Evolutionary conservation across 2,329 filamentous ascomycete species (phyloP).

Genomic region (Xylaria sp.): DNA sequence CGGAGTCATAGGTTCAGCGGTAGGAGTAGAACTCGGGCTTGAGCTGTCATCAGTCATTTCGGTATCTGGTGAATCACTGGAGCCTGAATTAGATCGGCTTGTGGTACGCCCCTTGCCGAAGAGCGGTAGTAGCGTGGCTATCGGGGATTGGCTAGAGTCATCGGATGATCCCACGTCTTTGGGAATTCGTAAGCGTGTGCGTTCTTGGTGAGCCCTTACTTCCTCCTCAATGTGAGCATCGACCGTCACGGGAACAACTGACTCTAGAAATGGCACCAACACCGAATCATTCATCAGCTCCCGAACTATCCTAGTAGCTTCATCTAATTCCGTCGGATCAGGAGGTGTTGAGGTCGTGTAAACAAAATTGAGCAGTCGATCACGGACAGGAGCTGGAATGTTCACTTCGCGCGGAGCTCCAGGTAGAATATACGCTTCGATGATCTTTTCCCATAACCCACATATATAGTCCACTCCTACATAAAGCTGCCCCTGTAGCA

Average conservation of each 20-base stretch:
- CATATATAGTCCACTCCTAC: conserved; percentile 74
- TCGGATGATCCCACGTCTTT: conserved; percentile 52
- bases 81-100: conserved; percentile 57
- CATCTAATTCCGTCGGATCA: conserved; percentile 78
- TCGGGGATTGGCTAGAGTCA: conserved; percentile 58
- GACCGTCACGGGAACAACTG: conserved; percentile 56
- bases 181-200: conserved; percentile 54
- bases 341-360: conserved; percentile 71
- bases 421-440: conserved; percentile 89
- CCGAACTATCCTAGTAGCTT: conserved; percentile 87
- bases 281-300: conserved; percentile 99
- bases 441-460: conserved; percentile 85
- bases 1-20: conserved; percentile 75
- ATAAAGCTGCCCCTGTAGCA: conserved; percentile 56
- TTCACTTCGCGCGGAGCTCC: conserved; percentile 91
- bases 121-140: conserved; percentile 56
- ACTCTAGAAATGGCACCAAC: conserved; percentile 89
- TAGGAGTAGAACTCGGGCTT: conserved; percentile 66
- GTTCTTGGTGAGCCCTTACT: conserved; percentile 52
- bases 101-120: conserved; percentile 54
- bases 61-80: conserved; percentile 60
- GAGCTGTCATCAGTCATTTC: conserved; percentile 73
- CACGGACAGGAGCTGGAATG: conserved; percentile 84
- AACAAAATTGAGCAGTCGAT: conserved; percentile 76
- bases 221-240: conserved; percentile 54